Evolutionary conservation across 805 yeast genomes (phyloP).

Genomic region (Clavispora santaluciae): DNA sequence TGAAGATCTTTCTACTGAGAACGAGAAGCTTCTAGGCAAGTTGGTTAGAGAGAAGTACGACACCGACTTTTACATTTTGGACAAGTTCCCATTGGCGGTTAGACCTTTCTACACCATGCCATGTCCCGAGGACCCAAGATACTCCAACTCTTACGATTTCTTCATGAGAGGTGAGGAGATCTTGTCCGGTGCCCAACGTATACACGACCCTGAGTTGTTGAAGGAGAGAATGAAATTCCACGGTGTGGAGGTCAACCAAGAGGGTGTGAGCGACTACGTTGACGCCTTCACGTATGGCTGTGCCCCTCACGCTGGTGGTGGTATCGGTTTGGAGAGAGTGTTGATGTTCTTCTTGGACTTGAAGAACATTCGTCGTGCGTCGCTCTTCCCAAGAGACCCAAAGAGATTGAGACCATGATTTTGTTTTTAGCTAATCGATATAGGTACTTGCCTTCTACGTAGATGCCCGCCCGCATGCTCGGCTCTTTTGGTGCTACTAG

Average conservation of each 20-base stretch:
- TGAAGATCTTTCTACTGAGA: conserved; percentile 90
- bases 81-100: conserved; percentile 93
- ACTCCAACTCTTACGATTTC: conserved; percentile 97
- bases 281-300: conserved; percentile 94
- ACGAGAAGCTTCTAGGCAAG: conserved; percentile 89
- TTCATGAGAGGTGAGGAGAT: conserved; percentile 99
- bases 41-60: conserved; percentile 89
- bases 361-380: conserved; percentile 97
- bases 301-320: conserved; percentile 99
- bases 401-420: conserved; percentile 77
- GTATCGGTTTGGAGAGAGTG: conserved; percentile 98
- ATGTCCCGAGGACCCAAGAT: conserved; percentile 83
- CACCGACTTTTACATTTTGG: conserved; percentile 96
- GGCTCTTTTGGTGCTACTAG: no score
- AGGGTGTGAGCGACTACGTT: conserved; percentile 86
- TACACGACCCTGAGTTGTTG: conserved; percentile 86
- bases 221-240: conserved; percentile 76
- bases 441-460: no score
- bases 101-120: conserved; percentile 99
- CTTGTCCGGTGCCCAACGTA: conserved; percentile 98
- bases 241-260: conserved; percentile 72
- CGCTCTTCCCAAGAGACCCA: conserved; percentile 98
- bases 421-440: no score
- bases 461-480: no score
- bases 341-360: conserved; percentile 96